A percentile compares a stretch with the other conserved stretches of the same genome.
These are phyloP conservation scores for Hordeum pubiflorum DNA, from an alignment of 202 grass and related monocot species.

Conservation along the genomic window DNA sequence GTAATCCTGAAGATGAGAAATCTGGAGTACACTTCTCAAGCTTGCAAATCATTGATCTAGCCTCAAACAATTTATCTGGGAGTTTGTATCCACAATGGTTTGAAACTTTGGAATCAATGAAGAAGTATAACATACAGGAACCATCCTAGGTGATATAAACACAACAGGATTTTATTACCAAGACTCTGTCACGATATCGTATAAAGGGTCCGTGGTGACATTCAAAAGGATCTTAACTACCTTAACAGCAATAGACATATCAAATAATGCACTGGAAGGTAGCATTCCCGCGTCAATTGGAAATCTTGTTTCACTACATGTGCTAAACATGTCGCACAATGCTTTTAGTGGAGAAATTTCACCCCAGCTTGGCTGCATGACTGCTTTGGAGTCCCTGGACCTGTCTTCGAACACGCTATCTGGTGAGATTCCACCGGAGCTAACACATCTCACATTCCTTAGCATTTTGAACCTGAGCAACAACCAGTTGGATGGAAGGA, in stretches of 20 bases:
- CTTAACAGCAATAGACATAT: slow-evolving; percentile 15
- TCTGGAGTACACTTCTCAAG: slow-evolving; percentile 10
- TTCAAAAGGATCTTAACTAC: slow-evolving; percentile 13
- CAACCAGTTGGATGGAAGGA: not conserved
- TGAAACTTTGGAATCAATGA: slow-evolving; percentile 13
- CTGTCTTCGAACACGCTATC: slow-evolving; percentile 21
- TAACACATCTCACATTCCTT: not conserved
- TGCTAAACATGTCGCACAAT: not conserved
- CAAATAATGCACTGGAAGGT: slow-evolving; percentile 16
- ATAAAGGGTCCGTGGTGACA: slow-evolving; percentile 7
- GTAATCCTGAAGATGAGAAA: not conserved
- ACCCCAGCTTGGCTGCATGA: not conserved
- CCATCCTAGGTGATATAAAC: not conserved
- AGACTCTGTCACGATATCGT: not conserved
- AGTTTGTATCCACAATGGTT: slow-evolving; percentile 19
- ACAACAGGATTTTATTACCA: not conserved
- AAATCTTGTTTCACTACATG: not conserved
- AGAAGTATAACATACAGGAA: not conserved
- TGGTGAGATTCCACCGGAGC: not conserved
- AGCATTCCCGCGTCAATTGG: slow-evolving; percentile 10
- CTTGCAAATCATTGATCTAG: slow-evolving; percentile 19
- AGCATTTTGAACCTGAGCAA: not conserved
- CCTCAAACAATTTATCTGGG: slow-evolving; percentile 22
- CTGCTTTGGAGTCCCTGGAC: slow-evolving; percentile 16
- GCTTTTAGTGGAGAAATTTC: not conserved